These are phyloP conservation scores for Hymenoscyphus linearis DNA, from an alignment of 2,329 filamentous ascomycete species.

Conservation along the genomic window DNA sequence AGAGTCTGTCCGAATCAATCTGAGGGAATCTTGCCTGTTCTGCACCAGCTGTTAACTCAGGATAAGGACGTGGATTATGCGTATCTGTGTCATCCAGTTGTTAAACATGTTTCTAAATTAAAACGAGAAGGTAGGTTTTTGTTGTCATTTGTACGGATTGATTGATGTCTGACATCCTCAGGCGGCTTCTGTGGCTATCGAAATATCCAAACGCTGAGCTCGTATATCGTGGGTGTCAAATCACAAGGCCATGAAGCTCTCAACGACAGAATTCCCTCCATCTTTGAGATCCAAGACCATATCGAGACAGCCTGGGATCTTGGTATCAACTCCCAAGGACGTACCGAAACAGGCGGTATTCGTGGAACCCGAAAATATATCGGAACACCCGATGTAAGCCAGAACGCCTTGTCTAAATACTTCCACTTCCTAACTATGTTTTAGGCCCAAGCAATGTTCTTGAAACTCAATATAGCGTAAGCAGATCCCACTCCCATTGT, in stretches of 20 bases:
- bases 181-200: conserved; percentile 93
- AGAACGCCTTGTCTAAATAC: conserved; percentile 1
- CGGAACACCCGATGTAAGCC: conserved; percentile 74
- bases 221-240: conserved; percentile 62
- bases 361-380: conserved; percentile 91
- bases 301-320: conserved; percentile 87
- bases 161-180: conserved; percentile 25
- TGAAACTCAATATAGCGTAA: conserved; percentile 61
- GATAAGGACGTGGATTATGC: conserved; percentile 61
- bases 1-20: conserved; percentile 42
- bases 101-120: conserved; percentile 77
- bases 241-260: conserved; percentile 57
- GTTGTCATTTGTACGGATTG: background rate
- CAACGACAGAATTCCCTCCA: conserved; percentile 58
- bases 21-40: conserved; percentile 53
- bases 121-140: conserved; percentile 57
- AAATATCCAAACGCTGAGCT: conserved; percentile 88
- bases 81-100: conserved; percentile 72
- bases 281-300: conserved; percentile 76
- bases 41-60: conserved; percentile 59
- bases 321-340: conserved; percentile 70
- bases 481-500: conserved; percentile 21
- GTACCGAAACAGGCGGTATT: conserved; percentile 80
- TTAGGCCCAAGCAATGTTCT: conserved; percentile 74
- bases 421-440: conserved; percentile 6